Percentiles rank a stretch among this genome's conserved stretches.
phyloP scores from a whole-genome alignment of 2,329 filamentous ascomycete species.

The Penicillium brasilianum region DNA sequence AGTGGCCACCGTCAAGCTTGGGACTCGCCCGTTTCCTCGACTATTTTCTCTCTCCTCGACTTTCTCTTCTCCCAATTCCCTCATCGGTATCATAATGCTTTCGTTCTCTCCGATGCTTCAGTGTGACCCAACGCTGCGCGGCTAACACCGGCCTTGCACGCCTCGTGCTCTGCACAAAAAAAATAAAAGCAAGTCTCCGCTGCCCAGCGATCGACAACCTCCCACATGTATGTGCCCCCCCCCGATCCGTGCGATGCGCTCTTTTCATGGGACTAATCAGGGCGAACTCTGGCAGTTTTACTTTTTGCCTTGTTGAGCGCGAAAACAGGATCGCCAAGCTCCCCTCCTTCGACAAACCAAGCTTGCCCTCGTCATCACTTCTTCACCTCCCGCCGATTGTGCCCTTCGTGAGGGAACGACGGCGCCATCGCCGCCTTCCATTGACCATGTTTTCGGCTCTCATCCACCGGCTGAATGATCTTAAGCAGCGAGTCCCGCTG shows the following conservation, averaged over 20 bases:
- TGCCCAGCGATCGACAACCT: constrained; percentile 27
- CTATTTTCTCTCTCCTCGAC: not conserved
- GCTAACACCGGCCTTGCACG: constrained; percentile 25
- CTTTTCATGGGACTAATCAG: constrained; percentile 5
- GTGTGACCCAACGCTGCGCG: constrained; percentile 28
- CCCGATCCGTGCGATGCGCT: not conserved
- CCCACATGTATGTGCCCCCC: constrained; percentile 22
- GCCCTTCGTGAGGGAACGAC: constrained; percentile 20
- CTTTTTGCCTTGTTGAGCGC: not conserved
- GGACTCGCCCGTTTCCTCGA: not conserved
- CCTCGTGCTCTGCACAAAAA: constrained; percentile 14
- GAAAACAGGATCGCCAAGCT: constrained; percentile 24
- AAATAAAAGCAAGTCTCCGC: constrained; percentile 16
- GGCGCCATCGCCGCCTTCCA: constrained; percentile 19
- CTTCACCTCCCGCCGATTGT: constrained; percentile 18
- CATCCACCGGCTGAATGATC: constrained; percentile 23
- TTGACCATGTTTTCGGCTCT: constrained; percentile 39
- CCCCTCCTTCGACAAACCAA: constrained; percentile 22
- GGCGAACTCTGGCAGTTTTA: not conserved
- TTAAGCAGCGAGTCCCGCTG: constrained; percentile 45
- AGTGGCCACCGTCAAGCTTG: not conserved
- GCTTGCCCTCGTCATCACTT: constrained; percentile 4
- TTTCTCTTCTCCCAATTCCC: not conserved
- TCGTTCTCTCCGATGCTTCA: not conserved
- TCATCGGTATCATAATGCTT: not conserved